phyloP scores from a whole-genome alignment of 306 rosid species.

The Malus orientalis region DNA sequence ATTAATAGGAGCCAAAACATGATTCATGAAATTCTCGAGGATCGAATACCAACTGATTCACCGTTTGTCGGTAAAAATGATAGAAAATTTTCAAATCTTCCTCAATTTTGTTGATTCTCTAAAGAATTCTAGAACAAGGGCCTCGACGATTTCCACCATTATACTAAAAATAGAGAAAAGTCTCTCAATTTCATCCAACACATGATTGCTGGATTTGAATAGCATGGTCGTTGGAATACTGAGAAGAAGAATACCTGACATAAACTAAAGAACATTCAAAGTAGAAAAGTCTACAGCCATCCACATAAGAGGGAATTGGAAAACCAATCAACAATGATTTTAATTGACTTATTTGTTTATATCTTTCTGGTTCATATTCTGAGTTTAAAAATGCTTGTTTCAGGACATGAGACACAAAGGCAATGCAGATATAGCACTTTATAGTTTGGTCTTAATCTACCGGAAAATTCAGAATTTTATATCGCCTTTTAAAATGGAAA shows the following conservation, averaged over 20 bases:
- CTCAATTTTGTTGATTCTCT: too few relatives aligned
- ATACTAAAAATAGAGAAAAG: too few relatives aligned
- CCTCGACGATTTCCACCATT: too few relatives aligned
- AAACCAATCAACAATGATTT: background rate
- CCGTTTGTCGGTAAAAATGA: too few relatives aligned
- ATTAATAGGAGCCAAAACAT: too few relatives aligned
- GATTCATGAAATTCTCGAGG: too few relatives aligned
- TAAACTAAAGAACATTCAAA: background rate
- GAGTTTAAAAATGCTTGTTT: conserved; percentile 3
- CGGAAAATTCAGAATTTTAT: background rate
- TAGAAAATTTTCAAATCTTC: too few relatives aligned
- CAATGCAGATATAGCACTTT: background rate
- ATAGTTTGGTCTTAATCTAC: background rate
- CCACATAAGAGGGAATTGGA: background rate
- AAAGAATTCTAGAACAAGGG: too few relatives aligned
- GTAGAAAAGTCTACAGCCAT: conserved; percentile 1
- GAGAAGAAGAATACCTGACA: background rate
- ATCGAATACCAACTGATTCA: too few relatives aligned
- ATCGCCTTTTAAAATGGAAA: background rate
- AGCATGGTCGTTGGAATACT: background rate
- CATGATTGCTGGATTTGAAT: background rate
- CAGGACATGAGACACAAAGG: conserved; percentile 2
- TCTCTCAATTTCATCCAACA: background rate
- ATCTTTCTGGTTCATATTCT: background rate
- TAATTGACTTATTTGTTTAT: background rate